phyloP scores from a whole-genome alignment of 768 basidiomycete genomes.

The Lepiota brunneoincarnata region DNA sequence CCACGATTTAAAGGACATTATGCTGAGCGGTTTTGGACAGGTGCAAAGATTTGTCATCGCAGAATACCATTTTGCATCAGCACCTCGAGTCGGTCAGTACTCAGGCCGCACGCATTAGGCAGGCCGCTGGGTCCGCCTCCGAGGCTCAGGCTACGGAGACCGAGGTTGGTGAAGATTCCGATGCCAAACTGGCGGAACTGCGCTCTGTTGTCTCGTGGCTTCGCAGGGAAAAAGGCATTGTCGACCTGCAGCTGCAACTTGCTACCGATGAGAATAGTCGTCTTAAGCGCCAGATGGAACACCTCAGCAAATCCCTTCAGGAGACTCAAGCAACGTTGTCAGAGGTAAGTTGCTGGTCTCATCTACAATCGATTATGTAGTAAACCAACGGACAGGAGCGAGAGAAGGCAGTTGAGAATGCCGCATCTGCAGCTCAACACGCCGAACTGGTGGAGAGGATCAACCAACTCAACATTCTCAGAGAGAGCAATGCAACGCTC shows the following conservation, averaged over 20 bases:
- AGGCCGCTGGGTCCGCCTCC: conserved; percentile 45
- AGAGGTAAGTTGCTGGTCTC: conserved; percentile 42
- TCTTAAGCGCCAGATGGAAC: conserved; percentile 73
- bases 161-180: conserved; percentile 48
- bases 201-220: conserved; percentile 79
- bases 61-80: conserved; percentile 76
- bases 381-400: conserved; percentile 56
- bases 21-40: conserved; percentile 31
- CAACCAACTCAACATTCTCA: conserved; percentile 80
- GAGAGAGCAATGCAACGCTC: conserved; percentile 86
- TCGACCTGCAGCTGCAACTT: conserved; percentile 83
- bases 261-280: conserved; percentile 73
- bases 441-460: conserved; percentile 83
- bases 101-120: conserved; percentile 78
- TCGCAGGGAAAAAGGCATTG: conserved; percentile 89
- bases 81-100: conserved; percentile 83
- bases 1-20: neutral
- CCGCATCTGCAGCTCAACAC: conserved; percentile 76
- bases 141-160: conserved; percentile 32
- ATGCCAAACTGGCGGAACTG: conserved; percentile 68
- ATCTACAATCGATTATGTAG: neutral
- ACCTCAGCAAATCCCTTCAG: conserved; percentile 64
- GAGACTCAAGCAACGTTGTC: conserved; percentile 69
- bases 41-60: conserved; percentile 68
- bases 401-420: conserved; percentile 68